Conservation (phyloP, 805 yeast species). For the Candida krabiensis region DNA sequence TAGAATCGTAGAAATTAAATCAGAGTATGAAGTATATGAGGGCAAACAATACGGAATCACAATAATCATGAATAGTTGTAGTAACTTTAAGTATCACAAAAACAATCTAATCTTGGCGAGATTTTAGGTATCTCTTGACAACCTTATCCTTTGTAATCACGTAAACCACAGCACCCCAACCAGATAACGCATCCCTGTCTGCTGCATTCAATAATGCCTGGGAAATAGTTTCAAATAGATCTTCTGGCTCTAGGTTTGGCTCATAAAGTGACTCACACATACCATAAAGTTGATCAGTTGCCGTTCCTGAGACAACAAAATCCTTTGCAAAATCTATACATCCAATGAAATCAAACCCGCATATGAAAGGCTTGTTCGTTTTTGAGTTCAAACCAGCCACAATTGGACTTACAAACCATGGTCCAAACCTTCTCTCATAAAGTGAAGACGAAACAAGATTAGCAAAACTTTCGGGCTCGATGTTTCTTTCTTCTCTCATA, state of each 20-base stretch:
- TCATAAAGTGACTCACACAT: slow-evolving; percentile 98
- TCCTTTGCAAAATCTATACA: slow-evolving; percentile 94
- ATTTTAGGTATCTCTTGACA: slow-evolving; percentile 79
- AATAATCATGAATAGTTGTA: too few species aligned
- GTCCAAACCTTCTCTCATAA: slow-evolving; percentile 91
- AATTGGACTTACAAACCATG: slow-evolving; percentile 94
- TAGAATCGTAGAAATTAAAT: too few species aligned
- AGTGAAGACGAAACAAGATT: slow-evolving; percentile 87
- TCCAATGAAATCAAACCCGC: slow-evolving; percentile 96
- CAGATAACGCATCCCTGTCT: slow-evolving; percentile 95
- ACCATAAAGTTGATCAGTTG: slow-evolving; percentile 94
- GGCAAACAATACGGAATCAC: too few species aligned
- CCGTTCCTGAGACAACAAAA: slow-evolving; percentile 94
- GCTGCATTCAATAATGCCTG: slow-evolving; percentile 93
- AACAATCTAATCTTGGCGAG: slow-evolving; percentile 89
- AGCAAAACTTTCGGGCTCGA: slow-evolving; percentile 93
- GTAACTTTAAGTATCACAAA: too few species aligned
- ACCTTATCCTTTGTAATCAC: slow-evolving; percentile 90
- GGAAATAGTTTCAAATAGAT: slow-evolving; percentile 90
- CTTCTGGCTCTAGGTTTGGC: slow-evolving; percentile 91
- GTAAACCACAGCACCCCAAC: slow-evolving; percentile 98
- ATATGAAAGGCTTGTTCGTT: slow-evolving; percentile 81
- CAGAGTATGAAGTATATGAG: too few species aligned
- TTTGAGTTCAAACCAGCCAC: slow-evolving; percentile 92
- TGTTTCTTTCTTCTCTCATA: slow-evolving; percentile 84